Base-by-base conservation (phyloP, 2,329 filamentous ascomycete genomes). In the Chrysoporthe puriensis region DNA sequence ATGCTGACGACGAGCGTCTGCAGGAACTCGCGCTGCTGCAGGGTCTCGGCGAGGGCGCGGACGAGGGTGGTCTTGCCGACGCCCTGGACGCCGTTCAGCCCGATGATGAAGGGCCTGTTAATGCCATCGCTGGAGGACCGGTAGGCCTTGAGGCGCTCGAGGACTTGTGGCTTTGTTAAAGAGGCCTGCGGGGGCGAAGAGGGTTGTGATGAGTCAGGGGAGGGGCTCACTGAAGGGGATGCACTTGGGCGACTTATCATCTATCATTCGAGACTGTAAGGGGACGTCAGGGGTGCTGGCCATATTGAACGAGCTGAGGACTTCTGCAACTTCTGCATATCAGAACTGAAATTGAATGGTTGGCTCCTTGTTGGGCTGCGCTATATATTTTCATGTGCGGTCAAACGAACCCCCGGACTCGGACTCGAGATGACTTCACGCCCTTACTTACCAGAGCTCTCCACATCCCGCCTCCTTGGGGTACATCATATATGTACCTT, bases 51-150 rank as follows among this genome's bases (percentile, higher is more conserved):
- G 56, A 97, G 85, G 4, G 86, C 84, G 48, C 84, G 84, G 48
- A 94, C 94, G 74, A 97, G 86, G 14, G 94, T 96, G 3, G 94
- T 96, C 82, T 98, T 97, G 72, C 95, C 95, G 48, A 92, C 91
- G 69, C 95, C 95, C 80, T 97, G 95, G 40, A 97, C 88, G 69
- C 94, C 95, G 74, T 96, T 97, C 74, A 98, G 86, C 59, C 94
- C 95, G 70, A 97, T 85, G 77, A 97, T 88, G 78, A 97, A 92
- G 40, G 94, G 93, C 26, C 85, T 85, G 56, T 13, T 11, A 2
- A 14, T 44, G 66, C 40, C 34, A 40, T 32, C 42, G 59, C 48
- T 67, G 50, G 62, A 64, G 26, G 42, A 59, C 36, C 56, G 60
- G 64, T 76, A 67, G 69, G 77, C 71, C 68, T 82, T 76, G 66